Percentiles rank a stretch among this genome's conserved stretches.
Conservation (phyloP, 1,139 yeast species). For the Eremothecium gossypii region DNA sequence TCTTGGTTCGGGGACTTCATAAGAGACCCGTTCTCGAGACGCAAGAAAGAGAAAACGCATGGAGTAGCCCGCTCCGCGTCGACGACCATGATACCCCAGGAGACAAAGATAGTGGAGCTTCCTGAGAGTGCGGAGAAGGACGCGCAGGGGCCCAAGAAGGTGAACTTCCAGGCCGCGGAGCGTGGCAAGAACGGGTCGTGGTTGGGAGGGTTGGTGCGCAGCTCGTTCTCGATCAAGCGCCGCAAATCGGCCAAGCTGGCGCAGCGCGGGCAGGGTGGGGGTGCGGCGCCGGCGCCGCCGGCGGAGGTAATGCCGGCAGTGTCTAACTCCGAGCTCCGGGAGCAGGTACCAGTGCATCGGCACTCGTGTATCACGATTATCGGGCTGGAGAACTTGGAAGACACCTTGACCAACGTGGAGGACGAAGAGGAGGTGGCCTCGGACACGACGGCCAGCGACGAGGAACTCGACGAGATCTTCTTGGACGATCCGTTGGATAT, state of each 20-base stretch:
- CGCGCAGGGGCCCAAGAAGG: too few relatives aligned
- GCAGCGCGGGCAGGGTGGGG: too few relatives aligned
- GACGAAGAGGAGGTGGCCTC: background rate
- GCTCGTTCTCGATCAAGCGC: too few relatives aligned
- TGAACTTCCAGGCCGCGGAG: too few relatives aligned
- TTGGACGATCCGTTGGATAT: too few relatives aligned
- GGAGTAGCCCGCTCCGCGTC: background rate
- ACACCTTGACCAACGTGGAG: background rate
- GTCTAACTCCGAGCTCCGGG: too few relatives aligned
- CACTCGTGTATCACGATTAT: background rate
- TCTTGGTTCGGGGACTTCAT: slow-evolving; percentile 3
- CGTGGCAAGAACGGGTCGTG: too few relatives aligned
- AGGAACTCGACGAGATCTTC: background rate
- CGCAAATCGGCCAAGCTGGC: too few relatives aligned
- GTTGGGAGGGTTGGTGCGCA: too few relatives aligned
- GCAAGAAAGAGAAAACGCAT: background rate
- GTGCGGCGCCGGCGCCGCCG: too few relatives aligned
- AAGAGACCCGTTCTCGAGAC: slow-evolving; percentile 1
- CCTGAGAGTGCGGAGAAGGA: background rate
- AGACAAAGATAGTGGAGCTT: background rate
- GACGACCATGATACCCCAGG: too few relatives aligned
- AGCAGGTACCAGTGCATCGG: background rate
- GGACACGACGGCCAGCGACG: background rate
- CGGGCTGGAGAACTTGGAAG: slow-evolving; percentile 2
- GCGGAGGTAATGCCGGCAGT: too few relatives aligned